These are phyloP conservation scores for Raphanus hybrid DNA, from an alignment of 441 rosid genomes.

Conservation along the genomic window DNA sequence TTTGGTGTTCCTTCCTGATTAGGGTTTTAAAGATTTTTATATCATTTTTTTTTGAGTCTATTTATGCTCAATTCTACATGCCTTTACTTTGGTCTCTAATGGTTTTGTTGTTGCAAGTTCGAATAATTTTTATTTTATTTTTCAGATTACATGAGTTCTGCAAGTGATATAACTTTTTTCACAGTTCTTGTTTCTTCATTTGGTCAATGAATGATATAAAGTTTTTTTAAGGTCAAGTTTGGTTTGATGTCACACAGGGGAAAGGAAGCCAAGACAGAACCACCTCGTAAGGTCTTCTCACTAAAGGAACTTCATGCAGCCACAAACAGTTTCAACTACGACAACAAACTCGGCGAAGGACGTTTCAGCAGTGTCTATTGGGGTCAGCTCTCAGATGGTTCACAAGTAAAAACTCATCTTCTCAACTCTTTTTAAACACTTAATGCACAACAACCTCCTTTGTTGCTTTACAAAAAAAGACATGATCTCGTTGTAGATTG, in stretches of 20 bases:
- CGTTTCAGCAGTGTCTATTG: conserved; percentile 97
- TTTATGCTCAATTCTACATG: not conserved
- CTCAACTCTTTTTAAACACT: not conserved
- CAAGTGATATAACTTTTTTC: too few relatives aligned
- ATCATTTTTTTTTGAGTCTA: conserved; percentile 10
- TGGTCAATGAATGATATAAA: not conserved
- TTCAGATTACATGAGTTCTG: conserved; percentile 1
- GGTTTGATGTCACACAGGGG: conserved; percentile 48
- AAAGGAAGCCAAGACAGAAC: conserved; percentile 61
- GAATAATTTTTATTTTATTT: not conserved
- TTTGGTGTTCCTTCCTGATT: conserved; percentile 28
- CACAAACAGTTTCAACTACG: conserved; percentile 93
- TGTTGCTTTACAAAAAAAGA: not conserved
- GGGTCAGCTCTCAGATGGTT: conserved; percentile 99
- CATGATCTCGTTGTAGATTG: conserved; percentile 40
- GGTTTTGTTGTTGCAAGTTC: not conserved
- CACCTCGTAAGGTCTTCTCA: conserved; percentile 81
- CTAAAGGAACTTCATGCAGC: conserved; percentile 90
- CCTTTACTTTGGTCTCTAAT: not conserved
- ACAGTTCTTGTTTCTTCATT: conserved; percentile 1
- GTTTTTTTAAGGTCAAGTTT: conserved; percentile 18
- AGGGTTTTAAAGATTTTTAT: conserved; percentile 6
- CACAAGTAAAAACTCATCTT: conserved; percentile 62
- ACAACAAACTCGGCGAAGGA: conserved; percentile 97
- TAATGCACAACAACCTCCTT: not conserved